These are phyloP conservation scores for Talaromyces thailandensis DNA, from an alignment of 495 filamentous ascomycete species.

Conservation along the genomic window DNA sequence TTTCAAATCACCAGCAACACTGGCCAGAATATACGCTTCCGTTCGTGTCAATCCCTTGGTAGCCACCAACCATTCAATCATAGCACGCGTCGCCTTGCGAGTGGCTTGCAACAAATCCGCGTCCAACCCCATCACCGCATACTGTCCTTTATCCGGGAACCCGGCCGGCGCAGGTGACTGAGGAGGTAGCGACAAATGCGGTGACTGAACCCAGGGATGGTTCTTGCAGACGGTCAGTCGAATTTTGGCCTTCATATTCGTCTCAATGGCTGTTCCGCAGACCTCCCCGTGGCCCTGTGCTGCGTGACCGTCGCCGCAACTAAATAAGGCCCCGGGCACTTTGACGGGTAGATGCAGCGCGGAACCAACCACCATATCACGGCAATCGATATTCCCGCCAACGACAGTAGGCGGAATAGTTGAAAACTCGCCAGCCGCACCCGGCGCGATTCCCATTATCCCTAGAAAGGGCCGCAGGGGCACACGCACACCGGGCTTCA, in stretches of 20 bases:
- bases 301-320: constrained; percentile 46
- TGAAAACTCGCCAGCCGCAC: constrained; percentile 28
- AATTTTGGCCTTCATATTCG: constrained; percentile 36
- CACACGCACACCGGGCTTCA: constrained; percentile 34
- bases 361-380: constrained; percentile 34
- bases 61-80: constrained; percentile 36
- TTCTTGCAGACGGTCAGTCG: constrained; percentile 36
- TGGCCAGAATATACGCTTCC: constrained; percentile 42
- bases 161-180: constrained; percentile 16
- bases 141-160: constrained; percentile 28
- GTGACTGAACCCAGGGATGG: constrained; percentile 31
- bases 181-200: constrained; percentile 33
- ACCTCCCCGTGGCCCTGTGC: constrained; percentile 46
- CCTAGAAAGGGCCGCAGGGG: constrained; percentile 42
- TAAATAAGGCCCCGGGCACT: constrained; percentile 39
- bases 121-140: constrained; percentile 37
- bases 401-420: constrained; percentile 43
- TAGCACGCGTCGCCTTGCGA: constrained; percentile 30
- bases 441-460: constrained; percentile 41
- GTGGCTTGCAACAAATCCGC: constrained; percentile 34
- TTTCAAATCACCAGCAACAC: constrained; percentile 36
- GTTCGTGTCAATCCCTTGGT: constrained; percentile 33
- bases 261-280: constrained; percentile 47
- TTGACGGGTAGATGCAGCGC: constrained; percentile 39
- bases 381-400: constrained; percentile 44